Base-by-base conservation (phyloP, 2,329 filamentous ascomycete species). In the Ophiostoma quercus region DNA sequence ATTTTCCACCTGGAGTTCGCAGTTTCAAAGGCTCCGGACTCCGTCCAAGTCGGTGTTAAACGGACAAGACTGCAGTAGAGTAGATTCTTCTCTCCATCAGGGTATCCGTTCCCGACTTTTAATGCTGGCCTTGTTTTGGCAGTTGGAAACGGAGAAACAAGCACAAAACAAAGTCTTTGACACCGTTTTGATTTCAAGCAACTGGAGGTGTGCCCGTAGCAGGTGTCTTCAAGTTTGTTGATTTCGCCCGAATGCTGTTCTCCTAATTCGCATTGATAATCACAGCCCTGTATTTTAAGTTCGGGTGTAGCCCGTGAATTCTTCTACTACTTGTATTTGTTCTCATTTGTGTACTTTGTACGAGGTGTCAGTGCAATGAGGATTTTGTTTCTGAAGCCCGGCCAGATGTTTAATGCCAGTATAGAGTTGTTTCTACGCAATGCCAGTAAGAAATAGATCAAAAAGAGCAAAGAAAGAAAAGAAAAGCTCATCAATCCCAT, bases 21-120 rank as follows among this genome's bases (percentile, higher is more conserved):
- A 43, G 62, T 43, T 57, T 66, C 29, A 34, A 69, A 65, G 62
- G 62, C 63, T 69, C 68, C 68, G 62, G 68, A 60, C 41, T 32
- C 68, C 62, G 68, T 67, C 12, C 57, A 19, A 25, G 19, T 22
- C 57, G 54, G 67, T 62, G 57, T 29, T 32, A 62, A 57, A 57
- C 51, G 51, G 51, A 57, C 37, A 68, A 65, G 34, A 34, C 34
- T 34, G 5, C 32, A 6, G 32, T 34, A 34, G 34, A 34, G 16
- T 22, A 54, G 47, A 16, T 54, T 43, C 34, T 43, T 43, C 41
- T 54, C 19, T 54, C 47, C 47, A 54, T 54, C n/a, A 57, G 51
- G n/a, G n/a, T 57, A 57, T 25, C n/a, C 51, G n/a, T 57, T 57
- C 22, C 51, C 22, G 39, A 41, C 12, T 25, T 22, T 8, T 25